Evolutionary conservation across 352 stramenopile genomes (phyloP).

Genomic region (Globisporangium middletonii): DNA sequence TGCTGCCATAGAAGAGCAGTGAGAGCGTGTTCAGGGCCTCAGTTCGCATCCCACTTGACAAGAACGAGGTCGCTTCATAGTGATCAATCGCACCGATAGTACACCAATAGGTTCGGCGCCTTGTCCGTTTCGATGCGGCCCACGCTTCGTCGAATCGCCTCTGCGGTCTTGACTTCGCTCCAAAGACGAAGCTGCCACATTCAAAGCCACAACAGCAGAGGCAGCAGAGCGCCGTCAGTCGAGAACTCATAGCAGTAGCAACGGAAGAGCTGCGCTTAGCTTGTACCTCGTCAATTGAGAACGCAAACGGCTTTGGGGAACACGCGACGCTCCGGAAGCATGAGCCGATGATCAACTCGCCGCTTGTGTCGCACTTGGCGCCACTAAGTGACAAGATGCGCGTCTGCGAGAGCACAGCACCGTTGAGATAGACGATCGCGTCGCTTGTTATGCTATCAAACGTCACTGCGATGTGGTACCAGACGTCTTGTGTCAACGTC

Average conservation of each 20-base stretch:
- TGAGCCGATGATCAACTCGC: constrained; percentile 32
- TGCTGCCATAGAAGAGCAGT: neutral
- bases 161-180: constrained; percentile 8
- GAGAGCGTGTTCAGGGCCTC: neutral
- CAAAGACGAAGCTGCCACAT: constrained; percentile 1
- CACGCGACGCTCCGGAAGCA: constrained; percentile 29
- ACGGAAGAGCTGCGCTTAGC: neutral
- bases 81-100: neutral
- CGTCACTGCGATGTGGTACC: constrained; percentile 6
- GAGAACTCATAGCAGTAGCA: neutral
- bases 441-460: constrained; percentile 1
- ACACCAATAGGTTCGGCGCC: constrained; percentile 1
- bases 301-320: constrained; percentile 28
- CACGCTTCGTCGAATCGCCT: constrained; percentile 3
- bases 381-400: constrained; percentile 4
- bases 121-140: constrained; percentile 3
- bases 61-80: neutral
- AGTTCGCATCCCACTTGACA: neutral
- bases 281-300: constrained; percentile 43
- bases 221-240: neutral
- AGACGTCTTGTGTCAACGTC: constrained; percentile 2
- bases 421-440: neutral
- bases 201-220: no score
- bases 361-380: constrained; percentile 3
- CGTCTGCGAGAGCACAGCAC: constrained; percentile 1